Evolutionary conservation across 192 early-diverging fungal genomes (phyloP).

Genomic region (Umbelopsis isabellina): DNA sequence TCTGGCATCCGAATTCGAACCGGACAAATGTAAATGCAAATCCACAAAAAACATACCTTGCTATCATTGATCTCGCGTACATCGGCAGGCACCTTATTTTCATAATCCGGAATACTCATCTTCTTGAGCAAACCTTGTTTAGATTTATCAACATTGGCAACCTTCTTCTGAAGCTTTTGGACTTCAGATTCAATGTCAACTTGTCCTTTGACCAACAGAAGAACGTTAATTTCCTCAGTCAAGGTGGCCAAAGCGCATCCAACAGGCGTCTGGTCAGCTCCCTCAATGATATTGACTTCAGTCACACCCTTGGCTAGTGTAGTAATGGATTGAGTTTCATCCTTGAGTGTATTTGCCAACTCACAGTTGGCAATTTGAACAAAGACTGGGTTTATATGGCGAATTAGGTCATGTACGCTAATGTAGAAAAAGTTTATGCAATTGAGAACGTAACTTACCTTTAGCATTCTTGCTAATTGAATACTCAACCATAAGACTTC

Average conservation of each 20-base stretch:
- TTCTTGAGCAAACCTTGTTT: slow-evolving; percentile 64
- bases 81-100: slow-evolving; percentile 66
- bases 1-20: slow-evolving; percentile 20
- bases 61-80: slow-evolving; percentile 71
- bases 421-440: background rate
- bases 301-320: slow-evolving; percentile 78
- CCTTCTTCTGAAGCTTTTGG: slow-evolving; percentile 75
- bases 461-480: slow-evolving; percentile 71
- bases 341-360: slow-evolving; percentile 50
- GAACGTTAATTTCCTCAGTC: slow-evolving; percentile 70
- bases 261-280: slow-evolving; percentile 62
- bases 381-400: slow-evolving; percentile 47
- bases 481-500: slow-evolving; percentile 81
- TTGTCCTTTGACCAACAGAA: slow-evolving; percentile 70
- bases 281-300: slow-evolving; percentile 62
- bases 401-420: slow-evolving; percentile 25
- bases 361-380: slow-evolving; percentile 54
- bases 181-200: slow-evolving; percentile 88
- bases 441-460: slow-evolving; percentile 41
- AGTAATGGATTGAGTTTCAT: slow-evolving; percentile 65
- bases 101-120: slow-evolving; percentile 69
- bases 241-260: slow-evolving; percentile 79
- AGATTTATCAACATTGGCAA: slow-evolving; percentile 67
- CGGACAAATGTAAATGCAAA: slow-evolving; percentile 15
- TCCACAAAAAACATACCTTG: slow-evolving; percentile 46